phyloP scores from a whole-genome alignment of 441 rosid genomes.

The Brassica hybrid region DNA sequence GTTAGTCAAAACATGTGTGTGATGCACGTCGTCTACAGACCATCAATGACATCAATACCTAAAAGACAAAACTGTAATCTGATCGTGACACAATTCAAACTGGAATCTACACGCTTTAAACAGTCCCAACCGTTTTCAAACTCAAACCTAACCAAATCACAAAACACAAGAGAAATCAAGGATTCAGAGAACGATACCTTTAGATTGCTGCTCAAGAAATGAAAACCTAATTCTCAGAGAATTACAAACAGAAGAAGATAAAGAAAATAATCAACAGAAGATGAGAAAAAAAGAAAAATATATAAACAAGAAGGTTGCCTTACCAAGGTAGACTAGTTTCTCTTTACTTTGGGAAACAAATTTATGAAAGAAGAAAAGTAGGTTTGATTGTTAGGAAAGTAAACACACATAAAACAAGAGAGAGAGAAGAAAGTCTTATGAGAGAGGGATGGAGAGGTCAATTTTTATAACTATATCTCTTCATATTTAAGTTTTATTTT shows the following conservation, averaged over 20 bases:
- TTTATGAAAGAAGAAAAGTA: constrained; percentile 40
- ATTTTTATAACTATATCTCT: neutral
- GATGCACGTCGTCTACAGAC: constrained; percentile 12
- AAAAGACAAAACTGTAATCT: constrained; percentile 23
- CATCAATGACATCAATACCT: constrained; percentile 21
- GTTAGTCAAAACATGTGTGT: constrained; percentile 12
- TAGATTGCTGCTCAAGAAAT: constrained; percentile 12
- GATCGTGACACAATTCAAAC: neutral
- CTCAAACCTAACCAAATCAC: constrained; percentile 5
- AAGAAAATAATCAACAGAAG: constrained; percentile 1
- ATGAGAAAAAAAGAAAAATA: neutral
- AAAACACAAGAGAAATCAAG: neutral
- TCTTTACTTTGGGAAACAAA: constrained; percentile 21
- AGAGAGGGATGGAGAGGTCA: neutral
- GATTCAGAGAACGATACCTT: constrained; percentile 7
- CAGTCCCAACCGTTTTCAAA: constrained; percentile 20
- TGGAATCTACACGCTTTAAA: constrained; percentile 9
- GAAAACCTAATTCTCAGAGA: constrained; percentile 1
- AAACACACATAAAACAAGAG: constrained; percentile 13
- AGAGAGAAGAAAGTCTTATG: neutral
- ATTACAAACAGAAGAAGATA: neutral
- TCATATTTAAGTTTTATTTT: constrained; percentile 3
- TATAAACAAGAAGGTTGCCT: constrained; percentile 19
- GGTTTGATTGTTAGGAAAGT: constrained; percentile 36
- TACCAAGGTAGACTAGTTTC: neutral